phyloP scores from a whole-genome alignment of 345 rosid species.

The Schrenkiella parvula region DNA sequence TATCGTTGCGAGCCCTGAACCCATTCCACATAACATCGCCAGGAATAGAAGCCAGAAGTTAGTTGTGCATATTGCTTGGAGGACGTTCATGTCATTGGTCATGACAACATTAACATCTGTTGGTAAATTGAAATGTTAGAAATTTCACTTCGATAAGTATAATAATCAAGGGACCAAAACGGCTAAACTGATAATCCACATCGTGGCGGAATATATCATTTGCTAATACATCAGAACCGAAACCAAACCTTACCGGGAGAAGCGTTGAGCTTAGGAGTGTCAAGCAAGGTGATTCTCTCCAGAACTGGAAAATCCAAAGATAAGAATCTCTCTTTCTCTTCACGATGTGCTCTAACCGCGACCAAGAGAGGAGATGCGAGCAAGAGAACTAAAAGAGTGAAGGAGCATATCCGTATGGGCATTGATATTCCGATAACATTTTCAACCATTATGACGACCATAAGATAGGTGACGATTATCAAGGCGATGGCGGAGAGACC shows the following conservation, averaged over 20 bases:
- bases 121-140: background rate
- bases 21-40: slow-evolving; percentile 79
- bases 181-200: background rate
- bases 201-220: background rate
- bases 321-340: slow-evolving; percentile 33
- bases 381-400: slow-evolving; percentile 47
- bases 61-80: slow-evolving; percentile 46
- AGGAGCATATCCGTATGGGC: slow-evolving; percentile 40
- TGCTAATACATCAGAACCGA: background rate
- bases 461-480: slow-evolving; percentile 59
- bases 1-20: slow-evolving; percentile 73
- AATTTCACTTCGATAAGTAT: background rate
- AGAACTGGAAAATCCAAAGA: slow-evolving; percentile 27
- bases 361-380: slow-evolving; percentile 58
- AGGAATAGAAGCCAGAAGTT: slow-evolving; percentile 79
- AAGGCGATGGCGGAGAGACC: slow-evolving; percentile 65
- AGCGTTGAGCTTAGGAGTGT: slow-evolving; percentile 6
- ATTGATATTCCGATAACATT: slow-evolving; percentile 48
- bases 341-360: slow-evolving; percentile 52
- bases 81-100: slow-evolving; percentile 43
- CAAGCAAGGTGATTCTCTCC: slow-evolving; percentile 10
- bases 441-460: slow-evolving; percentile 47
- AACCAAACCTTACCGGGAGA: slow-evolving; percentile 17
- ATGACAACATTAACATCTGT: slow-evolving; percentile 12
- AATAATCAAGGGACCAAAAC: background rate